Conservation (phyloP, 2,329 filamentous ascomycete species). For the Coleophoma crateriformis region DNA sequence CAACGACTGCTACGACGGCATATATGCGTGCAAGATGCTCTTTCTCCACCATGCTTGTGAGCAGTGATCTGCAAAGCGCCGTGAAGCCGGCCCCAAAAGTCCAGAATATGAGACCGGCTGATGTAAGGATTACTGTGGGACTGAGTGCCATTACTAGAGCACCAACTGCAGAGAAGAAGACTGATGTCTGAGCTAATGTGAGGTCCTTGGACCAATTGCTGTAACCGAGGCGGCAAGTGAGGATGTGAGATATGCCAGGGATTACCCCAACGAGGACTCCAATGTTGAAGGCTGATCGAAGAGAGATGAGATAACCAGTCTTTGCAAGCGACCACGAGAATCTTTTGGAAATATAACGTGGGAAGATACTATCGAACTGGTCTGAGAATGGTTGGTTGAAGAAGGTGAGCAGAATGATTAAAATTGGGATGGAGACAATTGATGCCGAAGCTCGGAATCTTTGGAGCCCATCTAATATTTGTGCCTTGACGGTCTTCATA, state of each 20-base stretch:
- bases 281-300: slow-evolving; percentile 20
- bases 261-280: slow-evolving; percentile 17
- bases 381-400: slow-evolving; percentile 9
- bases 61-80: slow-evolving; percentile 12
- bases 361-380: slow-evolving; percentile 11
- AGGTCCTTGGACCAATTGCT: slow-evolving; percentile 18
- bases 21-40: slow-evolving; percentile 21
- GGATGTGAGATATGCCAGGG: slow-evolving; percentile 14
- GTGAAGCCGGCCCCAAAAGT: slow-evolving; percentile 20
- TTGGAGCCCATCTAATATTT: slow-evolving; percentile 9
- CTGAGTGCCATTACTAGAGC: slow-evolving; percentile 14
- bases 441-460: slow-evolving; percentile 11
- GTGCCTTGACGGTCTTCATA: slow-evolving; percentile 5
- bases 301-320: slow-evolving; percentile 18
- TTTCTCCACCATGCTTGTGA: slow-evolving; percentile 19
- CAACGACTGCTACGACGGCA: slow-evolving; percentile 18
- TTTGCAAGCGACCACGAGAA: slow-evolving; percentile 18
- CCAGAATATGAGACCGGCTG: slow-evolving; percentile 16
- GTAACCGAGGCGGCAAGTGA: slow-evolving; percentile 10
- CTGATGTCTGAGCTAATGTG: slow-evolving; percentile 15
- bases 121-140: slow-evolving; percentile 14
- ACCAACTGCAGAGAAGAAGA: slow-evolving; percentile 12
- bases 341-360: slow-evolving; percentile 22
- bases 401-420: slow-evolving; percentile 24
- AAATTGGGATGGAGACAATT: slow-evolving; percentile 20